Evolutionary conservation across 441 rosid species (phyloP).

Genomic region (Hura crepitans): DNA sequence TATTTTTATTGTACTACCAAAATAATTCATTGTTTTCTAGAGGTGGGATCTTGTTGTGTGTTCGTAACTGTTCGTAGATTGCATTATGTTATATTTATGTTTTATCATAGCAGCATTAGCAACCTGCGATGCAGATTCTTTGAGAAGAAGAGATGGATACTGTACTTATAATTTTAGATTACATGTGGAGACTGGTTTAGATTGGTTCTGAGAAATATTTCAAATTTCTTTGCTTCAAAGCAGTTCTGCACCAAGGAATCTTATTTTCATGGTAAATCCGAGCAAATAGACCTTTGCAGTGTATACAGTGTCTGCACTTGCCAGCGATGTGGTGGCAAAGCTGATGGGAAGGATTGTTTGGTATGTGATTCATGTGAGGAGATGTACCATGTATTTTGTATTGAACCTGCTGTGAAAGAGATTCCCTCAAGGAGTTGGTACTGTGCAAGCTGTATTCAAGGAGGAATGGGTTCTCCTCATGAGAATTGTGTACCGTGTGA

Average conservation of each 20-base stretch:
- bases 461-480: slow-evolving; percentile 67
- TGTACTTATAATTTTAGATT: not conserved
- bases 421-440: slow-evolving; percentile 73
- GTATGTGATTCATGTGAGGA: slow-evolving; percentile 89
- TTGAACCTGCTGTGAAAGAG: slow-evolving; percentile 60
- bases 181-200: not conserved
- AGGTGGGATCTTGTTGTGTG: slow-evolving; percentile 38
- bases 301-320: slow-evolving; percentile 42
- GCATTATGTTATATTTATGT: not conserved
- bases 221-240: slow-evolving; percentile 23
- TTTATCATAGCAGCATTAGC: slow-evolving; percentile 8
- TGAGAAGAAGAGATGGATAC: slow-evolving; percentile 6
- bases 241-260: slow-evolving; percentile 37
- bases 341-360: slow-evolving; percentile 57
- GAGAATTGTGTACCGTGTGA: slow-evolving; percentile 67
- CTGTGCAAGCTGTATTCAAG: slow-evolving; percentile 55
- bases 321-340: slow-evolving; percentile 61
- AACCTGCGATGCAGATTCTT: not conserved
- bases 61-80: slow-evolving; percentile 11
- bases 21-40: slow-evolving; percentile 6
- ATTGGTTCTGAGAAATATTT: slow-evolving; percentile 12
- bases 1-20: too few species aligned
- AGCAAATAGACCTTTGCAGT: slow-evolving; percentile 37
- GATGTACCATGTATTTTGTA: slow-evolving; percentile 74
- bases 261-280: slow-evolving; percentile 40